Conservation (phyloP, 2,329 filamentous ascomycete species). For the Neopestalotiopsis sp. region DNA sequence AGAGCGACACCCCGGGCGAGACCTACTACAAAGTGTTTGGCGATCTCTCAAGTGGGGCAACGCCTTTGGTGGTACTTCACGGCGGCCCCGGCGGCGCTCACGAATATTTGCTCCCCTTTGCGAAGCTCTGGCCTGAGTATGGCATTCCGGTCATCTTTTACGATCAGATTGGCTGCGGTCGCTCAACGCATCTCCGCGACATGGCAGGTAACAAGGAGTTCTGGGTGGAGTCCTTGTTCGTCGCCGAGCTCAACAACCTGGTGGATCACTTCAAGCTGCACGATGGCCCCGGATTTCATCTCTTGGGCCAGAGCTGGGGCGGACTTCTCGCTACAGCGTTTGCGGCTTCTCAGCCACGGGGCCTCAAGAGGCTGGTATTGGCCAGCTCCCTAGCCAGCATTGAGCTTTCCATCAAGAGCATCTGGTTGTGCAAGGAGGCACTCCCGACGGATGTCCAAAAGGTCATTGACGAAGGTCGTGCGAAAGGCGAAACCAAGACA, state of each 20-base stretch:
- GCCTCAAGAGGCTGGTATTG: neutral
- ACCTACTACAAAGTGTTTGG: conserved; percentile 25
- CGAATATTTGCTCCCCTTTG: conserved; percentile 24
- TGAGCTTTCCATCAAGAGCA: neutral
- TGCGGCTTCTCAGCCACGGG: conserved; percentile 7
- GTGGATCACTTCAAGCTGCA: conserved; percentile 22
- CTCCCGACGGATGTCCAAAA: neutral
- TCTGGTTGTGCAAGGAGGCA: neutral
- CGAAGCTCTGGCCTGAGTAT: conserved; percentile 19
- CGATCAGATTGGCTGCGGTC: conserved; percentile 28
- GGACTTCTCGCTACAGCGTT: conserved; percentile 27
- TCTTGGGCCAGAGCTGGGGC: conserved; percentile 29
- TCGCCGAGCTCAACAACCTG: conserved; percentile 27
- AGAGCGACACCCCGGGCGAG: neutral
- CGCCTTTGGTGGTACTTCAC: conserved; percentile 23
- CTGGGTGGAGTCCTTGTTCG: conserved; percentile 25
- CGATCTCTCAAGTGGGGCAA: conserved; percentile 18
- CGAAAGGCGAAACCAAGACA: neutral
- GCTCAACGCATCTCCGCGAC: conserved; percentile 26
- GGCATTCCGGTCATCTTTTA: conserved; percentile 27
- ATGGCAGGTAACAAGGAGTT: conserved; percentile 24
- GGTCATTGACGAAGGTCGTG: neutral
- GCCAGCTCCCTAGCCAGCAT: neutral
- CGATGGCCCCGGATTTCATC: conserved; percentile 22
- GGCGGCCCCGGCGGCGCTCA: conserved; percentile 28